Evolutionary conservation across 1,284 basidiomycete genomes (phyloP).

Genomic region (Ceratobasidium sp.): DNA sequence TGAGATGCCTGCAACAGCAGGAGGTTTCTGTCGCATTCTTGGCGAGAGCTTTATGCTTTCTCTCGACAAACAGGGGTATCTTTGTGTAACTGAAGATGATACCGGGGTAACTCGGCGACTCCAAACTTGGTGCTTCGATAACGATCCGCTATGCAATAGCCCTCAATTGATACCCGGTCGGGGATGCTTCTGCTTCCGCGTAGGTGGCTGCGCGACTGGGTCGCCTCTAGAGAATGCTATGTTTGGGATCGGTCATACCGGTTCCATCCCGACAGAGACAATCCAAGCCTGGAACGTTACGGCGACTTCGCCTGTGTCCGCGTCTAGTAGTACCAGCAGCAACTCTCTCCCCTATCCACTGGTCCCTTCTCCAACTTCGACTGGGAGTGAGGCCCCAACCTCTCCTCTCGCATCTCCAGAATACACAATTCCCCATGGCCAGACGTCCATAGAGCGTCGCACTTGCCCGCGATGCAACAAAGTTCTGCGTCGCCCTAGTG

Average conservation of each 20-base stretch:
- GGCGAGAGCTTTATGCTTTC: neutral
- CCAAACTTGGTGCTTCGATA: conserved; percentile 1
- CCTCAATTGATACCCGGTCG: neutral
- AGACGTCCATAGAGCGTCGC: conserved; percentile 8
- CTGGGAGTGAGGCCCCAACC: neutral
- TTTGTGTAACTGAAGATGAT: neutral
- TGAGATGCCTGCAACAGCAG: neutral
- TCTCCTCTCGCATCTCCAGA: neutral
- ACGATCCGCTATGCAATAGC: neutral
- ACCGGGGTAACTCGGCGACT: neutral
- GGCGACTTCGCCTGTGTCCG: neutral
- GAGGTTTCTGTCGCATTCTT: neutral
- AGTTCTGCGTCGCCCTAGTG: conserved; percentile 24
- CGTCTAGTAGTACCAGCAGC: neutral
- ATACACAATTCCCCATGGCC: neutral
- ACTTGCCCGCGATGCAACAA: conserved; percentile 10
- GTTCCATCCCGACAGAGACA: neutral
- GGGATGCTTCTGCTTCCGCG: neutral
- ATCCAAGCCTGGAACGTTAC: neutral
- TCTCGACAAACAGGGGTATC: neutral
- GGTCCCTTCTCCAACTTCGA: neutral
- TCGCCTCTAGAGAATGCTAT: neutral
- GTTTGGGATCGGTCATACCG: neutral
- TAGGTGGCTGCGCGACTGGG: neutral
- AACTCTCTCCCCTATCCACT: neutral